These are phyloP conservation scores for Aureobasidium leucospermi DNA, from an alignment of 2,329 filamentous ascomycete species.

Conservation along the genomic window DNA sequence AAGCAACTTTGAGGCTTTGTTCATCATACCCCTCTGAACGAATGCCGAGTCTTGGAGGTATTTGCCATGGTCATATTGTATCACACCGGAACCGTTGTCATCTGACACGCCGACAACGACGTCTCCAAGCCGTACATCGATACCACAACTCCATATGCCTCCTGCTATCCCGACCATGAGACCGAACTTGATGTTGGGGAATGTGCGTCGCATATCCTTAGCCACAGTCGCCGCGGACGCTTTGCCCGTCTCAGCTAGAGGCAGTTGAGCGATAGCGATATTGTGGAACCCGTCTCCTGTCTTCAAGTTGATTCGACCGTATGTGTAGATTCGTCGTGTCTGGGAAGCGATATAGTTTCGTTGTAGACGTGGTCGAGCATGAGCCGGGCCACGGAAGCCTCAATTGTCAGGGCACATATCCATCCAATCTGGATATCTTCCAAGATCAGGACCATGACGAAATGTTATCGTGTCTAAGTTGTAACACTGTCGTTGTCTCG, in stretches of 20 bases:
- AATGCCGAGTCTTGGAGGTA: neutral
- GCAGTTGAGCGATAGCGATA: neutral
- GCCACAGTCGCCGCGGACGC: slow-evolving; percentile 20
- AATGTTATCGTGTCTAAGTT: too few species aligned
- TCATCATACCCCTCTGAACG: slow-evolving; percentile 15
- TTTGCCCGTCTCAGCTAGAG: slow-evolving; percentile 19
- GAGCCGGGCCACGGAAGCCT: too few species aligned
- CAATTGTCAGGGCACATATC: too few species aligned
- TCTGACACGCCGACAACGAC: slow-evolving; percentile 21
- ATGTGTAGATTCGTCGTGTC: too few species aligned
- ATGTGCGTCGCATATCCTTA: slow-evolving; percentile 17
- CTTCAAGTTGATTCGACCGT: too few species aligned
- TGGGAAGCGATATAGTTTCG: too few species aligned
- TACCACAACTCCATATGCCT: slow-evolving; percentile 15
- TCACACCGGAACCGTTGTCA: slow-evolving; percentile 19
- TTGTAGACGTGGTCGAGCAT: too few species aligned
- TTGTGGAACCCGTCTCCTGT: too few species aligned
- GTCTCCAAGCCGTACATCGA: slow-evolving; percentile 24
- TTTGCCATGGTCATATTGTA: slow-evolving; percentile 23
- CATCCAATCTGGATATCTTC: too few species aligned
- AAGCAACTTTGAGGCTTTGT: slow-evolving; percentile 20
- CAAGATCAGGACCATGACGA: too few species aligned
- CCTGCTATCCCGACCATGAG: slow-evolving; percentile 20
- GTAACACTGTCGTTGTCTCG: too few species aligned
- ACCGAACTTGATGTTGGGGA: slow-evolving; percentile 16